Conservation (phyloP, 305 asterid genomes). For the Salvia sclarea region DNA sequence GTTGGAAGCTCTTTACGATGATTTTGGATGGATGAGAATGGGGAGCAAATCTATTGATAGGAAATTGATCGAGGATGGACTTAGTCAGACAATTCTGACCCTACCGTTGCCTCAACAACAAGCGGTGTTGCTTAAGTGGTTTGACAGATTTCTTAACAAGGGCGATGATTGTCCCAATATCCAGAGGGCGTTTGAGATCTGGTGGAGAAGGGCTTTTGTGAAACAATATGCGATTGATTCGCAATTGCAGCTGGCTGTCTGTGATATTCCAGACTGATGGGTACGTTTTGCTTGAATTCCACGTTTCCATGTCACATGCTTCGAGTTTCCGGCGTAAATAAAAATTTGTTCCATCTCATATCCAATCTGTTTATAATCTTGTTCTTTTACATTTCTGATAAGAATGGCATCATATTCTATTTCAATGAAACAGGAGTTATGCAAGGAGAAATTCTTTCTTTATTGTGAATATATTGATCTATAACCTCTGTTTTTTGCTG, state of each 20-base stretch:
- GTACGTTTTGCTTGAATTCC: slow-evolving; percentile 29
- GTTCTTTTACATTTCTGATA: slow-evolving; percentile 11
- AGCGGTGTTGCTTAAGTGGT: slow-evolving; percentile 67
- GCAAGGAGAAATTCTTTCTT: neutral
- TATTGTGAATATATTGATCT: neutral
- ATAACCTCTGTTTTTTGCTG: neutral
- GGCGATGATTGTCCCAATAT: slow-evolving; percentile 95
- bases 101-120: slow-evolving; percentile 79
- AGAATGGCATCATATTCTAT: slow-evolving; percentile 5
- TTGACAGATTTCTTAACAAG: slow-evolving; percentile 66
- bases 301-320: slow-evolving; percentile 9
- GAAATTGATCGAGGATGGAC: slow-evolving; percentile 76
- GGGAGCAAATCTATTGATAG: slow-evolving; percentile 66
- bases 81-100: slow-evolving; percentile 75
- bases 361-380: slow-evolving; percentile 25
- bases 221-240: slow-evolving; percentile 57
- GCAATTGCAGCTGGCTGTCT: slow-evolving; percentile 61
- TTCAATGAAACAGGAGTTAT: neutral
- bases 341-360: slow-evolving; percentile 14
- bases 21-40: slow-evolving; percentile 85
- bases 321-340: slow-evolving; percentile 18
- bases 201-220: slow-evolving; percentile 95
- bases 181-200: slow-evolving; percentile 79
- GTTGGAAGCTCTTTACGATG: slow-evolving; percentile 91
- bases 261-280: slow-evolving; percentile 53